Evolutionary conservation across 2,329 filamentous ascomycete species (phyloP).

Genomic region (Didymella keratinophila): DNA sequence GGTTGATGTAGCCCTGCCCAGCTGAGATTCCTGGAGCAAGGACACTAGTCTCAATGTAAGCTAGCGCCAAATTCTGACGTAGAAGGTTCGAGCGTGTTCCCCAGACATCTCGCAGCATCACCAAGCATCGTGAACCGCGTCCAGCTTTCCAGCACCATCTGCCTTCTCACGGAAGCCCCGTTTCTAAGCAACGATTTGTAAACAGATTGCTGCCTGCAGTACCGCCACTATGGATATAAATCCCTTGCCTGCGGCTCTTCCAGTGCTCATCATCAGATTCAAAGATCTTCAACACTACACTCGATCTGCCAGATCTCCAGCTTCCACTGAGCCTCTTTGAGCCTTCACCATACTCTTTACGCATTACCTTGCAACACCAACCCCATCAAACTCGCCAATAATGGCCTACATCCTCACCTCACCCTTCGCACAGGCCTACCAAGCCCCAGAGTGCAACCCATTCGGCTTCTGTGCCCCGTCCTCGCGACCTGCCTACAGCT

Average conservation of each 20-base stretch:
- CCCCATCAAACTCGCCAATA: constrained; percentile 20
- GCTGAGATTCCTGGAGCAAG: no score
- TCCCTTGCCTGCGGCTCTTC: constrained; percentile 20
- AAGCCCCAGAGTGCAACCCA: constrained; percentile 39
- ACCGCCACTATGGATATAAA: constrained; percentile 46
- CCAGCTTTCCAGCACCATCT: constrained; percentile 40
- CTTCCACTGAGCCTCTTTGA: constrained; percentile 28
- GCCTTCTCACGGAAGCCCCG: constrained; percentile 35
- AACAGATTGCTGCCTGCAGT: constrained; percentile 36
- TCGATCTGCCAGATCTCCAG: constrained; percentile 32
- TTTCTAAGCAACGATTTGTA: constrained; percentile 41
- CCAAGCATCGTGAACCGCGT: constrained; percentile 33
- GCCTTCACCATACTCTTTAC: constrained; percentile 17
- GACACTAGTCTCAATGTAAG: background rate
- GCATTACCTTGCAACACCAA: constrained; percentile 5
- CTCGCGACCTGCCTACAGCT: constrained; percentile 31
- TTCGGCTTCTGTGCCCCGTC: constrained; percentile 37
- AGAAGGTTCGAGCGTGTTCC: constrained; percentile 34
- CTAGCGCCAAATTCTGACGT: constrained; percentile 7
- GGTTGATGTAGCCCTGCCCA: no score
- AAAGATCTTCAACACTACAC: constrained; percentile 30
- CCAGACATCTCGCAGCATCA: constrained; percentile 36
- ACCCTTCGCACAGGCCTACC: constrained; percentile 42
- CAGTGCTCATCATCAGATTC: constrained; percentile 36
- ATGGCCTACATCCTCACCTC: constrained; percentile 49